Base-by-base conservation (phyloP, 2,329 filamentous ascomycete species). In the Metarhizium brunneum region DNA sequence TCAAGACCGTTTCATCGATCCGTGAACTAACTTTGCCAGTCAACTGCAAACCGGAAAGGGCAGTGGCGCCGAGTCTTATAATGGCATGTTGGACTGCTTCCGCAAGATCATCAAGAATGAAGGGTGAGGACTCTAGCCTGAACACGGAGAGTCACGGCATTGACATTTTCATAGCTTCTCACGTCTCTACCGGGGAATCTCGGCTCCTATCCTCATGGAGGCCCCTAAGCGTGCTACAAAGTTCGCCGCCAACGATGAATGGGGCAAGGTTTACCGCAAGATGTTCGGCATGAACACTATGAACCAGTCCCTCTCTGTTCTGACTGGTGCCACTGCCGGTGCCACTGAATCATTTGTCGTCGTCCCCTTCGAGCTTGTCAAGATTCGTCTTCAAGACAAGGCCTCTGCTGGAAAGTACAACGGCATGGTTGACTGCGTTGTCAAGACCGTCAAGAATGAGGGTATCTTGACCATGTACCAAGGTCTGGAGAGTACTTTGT, bases 241-340 rank as follows among this genome's bases (percentile, higher is more conserved):
- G 75, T 99, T 99, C 74, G 92, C 94, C 50, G 94, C 94, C 75
- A 99, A 99, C 75, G 94, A 99, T 71, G 90, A 92, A 71, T 99
- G 94, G 94, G 94, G 94, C 66, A 85, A 91, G 74, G 82, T 96
- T 74, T 99, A 95, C 79, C 88, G 91, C 69, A 87, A 87, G 63
- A 71, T 87, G 52, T 97, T 99, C 69, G 90, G 89, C 62, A 80
- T 87, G 55, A 73, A 83, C 56, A 89, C 96, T 77, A 94, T 95
- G 86, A 97, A 82, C 68, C 94, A 99, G 76, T 83, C 84, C 2
- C 83, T 99, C 57, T 95, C 94, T 29, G 83, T 96, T 62, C 83
- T 99, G 53, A 99, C 94, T 4, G 94, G 94, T 64, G 94, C 94
- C 38, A 90, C 91, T 29, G 94, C 94, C 58, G 94, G 94, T 70